Conservation (phyloP, 2,329 filamentous ascomycete genomes). For the Arthroderma sp. region DNA sequence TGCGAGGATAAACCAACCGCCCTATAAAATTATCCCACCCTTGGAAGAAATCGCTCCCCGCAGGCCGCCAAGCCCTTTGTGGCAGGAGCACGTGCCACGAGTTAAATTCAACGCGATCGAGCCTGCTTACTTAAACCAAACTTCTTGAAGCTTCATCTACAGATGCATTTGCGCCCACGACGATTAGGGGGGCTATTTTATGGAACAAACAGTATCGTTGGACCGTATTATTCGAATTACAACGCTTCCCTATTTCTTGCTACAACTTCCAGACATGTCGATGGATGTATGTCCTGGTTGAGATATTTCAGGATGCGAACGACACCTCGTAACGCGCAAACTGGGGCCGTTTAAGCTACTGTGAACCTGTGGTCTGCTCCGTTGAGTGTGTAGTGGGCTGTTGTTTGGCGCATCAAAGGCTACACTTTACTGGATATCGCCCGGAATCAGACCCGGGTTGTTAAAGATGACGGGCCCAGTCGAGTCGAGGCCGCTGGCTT, state of each 20-base stretch:
- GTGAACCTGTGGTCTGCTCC: background rate
- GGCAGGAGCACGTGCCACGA: background rate
- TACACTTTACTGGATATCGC: background rate
- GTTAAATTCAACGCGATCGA: background rate
- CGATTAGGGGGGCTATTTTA: background rate
- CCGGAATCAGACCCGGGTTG: background rate
- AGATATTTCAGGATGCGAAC: background rate
- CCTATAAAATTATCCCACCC: background rate
- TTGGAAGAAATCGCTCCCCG: constrained; percentile 1
- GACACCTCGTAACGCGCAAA: background rate
- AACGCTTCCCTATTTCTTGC: too few relatives aligned
- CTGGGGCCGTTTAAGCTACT: background rate
- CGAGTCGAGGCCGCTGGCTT: constrained; percentile 18
- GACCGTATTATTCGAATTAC: background rate
- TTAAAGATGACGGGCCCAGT: background rate
- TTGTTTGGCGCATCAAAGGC: background rate
- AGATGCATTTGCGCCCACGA: background rate
- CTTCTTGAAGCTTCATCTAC: background rate
- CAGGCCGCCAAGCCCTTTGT: background rate
- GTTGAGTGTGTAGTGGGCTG: background rate
- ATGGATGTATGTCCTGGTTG: background rate
- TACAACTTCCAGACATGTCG: background rate
- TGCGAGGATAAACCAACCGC: background rate
- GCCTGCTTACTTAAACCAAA: background rate
- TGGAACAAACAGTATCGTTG: background rate